Base-by-base conservation (phyloP, 768 basidiomycete species). In the Macrocybe gigantea region DNA sequence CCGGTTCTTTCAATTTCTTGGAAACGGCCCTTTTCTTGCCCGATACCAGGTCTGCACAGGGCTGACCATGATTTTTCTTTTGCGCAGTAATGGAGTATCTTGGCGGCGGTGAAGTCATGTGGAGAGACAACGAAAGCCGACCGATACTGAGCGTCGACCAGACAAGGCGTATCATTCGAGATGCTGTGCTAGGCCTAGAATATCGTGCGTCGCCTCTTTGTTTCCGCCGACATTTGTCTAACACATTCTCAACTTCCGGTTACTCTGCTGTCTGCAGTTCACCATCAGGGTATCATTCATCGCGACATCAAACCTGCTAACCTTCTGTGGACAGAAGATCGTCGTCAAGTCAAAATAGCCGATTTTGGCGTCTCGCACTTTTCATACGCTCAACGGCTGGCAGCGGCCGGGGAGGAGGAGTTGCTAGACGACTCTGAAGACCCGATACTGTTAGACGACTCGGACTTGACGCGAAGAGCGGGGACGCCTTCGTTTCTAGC, bases 291-390 rank as follows among this genome's bases (percentile, higher is more conserved):
- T 15, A 98, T 99, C 64, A 97, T 99, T 43, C 96, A 99, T 68
- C 90, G 96, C 49, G 96, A 99, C 69, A 98, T 99, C 72, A 99
- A 99, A 63, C 96, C 96, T 29, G 91, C 93, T 40, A 99, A 99
- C 66, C 82, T 99, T 15, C 77, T 99, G 30, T 93, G 90, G 83
- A 87, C 88, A 2, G 75, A 77, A 29, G 88, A 95, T 69, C 83
- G 89, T 45, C 79, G 80, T 50, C 80, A 79, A 49, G 94, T 98
- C 68, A 99, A 99, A 68, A 98, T 99, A 51, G 92, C 87, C 29
- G 96, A 99, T 68, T 98, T 99, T 65, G 96, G 96, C 45, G 93
- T 96, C 45, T 94, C 95, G 11, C 92, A 95, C 62, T 93, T 95
- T 66, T 95, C 92, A 5, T 87, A 91, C 57, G 89, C 93, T 0